phyloP scores from a whole-genome alignment of 2,329 filamentous ascomycete genomes.

The Calonectria pseudoreteaudii region DNA sequence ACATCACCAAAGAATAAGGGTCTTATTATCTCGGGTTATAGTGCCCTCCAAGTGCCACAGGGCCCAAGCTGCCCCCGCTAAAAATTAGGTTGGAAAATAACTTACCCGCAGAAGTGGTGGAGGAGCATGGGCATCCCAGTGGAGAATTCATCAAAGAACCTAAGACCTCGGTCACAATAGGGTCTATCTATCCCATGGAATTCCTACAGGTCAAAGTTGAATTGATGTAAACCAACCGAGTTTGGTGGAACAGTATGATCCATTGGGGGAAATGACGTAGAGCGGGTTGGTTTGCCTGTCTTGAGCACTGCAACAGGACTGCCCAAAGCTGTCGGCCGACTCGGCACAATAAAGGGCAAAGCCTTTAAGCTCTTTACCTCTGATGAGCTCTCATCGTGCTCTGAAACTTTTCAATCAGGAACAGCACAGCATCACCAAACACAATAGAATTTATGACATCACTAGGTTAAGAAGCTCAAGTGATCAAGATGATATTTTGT shows the following conservation, averaged over 20 bases:
- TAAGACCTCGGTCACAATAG: neutral
- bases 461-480: neutral
- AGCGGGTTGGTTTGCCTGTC: neutral
- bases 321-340: neutral
- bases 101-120: neutral
- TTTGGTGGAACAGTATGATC: neutral
- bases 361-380: neutral
- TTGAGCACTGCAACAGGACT: neutral
- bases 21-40: neutral
- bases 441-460: neutral
- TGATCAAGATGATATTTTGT: conserved; percentile 8
- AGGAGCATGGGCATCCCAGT: neutral
- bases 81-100: conserved; percentile 1
- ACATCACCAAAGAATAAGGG: neutral
- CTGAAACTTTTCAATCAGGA: neutral
- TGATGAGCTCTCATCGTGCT: neutral
- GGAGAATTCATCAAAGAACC: neutral
- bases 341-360: neutral
- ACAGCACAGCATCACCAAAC: neutral
- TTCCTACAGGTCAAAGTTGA: neutral
- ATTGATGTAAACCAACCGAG: neutral
- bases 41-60: neutral
- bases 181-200: neutral
- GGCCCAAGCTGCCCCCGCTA: neutral
- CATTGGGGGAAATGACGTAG: neutral